Conservation (phyloP, 2,329 filamentous ascomycete genomes). For the Colletotrichum trifolii region DNA sequence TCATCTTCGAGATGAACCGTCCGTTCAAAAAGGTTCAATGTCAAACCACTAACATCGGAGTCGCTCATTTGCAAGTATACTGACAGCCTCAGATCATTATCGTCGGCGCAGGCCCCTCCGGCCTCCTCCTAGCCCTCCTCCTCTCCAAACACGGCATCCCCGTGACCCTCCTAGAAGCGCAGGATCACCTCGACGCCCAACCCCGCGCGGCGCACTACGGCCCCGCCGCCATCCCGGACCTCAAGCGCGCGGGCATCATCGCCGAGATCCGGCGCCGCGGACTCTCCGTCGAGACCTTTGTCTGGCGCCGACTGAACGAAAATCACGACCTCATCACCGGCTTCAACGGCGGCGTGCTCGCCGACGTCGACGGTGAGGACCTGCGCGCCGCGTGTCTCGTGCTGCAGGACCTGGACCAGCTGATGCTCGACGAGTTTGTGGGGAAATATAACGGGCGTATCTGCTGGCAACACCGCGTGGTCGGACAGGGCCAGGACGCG, state of each 20-base stretch:
- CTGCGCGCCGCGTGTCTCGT: constrained; percentile 53
- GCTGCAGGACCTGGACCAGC: constrained; percentile 54
- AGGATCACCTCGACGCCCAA: constrained; percentile 64
- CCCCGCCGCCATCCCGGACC: constrained; percentile 66
- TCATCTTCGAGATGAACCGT: constrained; percentile 15
- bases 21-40: constrained; percentile 21
- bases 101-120: constrained; percentile 62
- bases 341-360: constrained; percentile 48
- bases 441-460: constrained; percentile 48
- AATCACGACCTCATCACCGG: constrained; percentile 50
- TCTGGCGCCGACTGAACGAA: constrained; percentile 49
- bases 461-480: constrained; percentile 60
- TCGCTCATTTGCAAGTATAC: neutral
- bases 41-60: neutral
- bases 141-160: constrained; percentile 63
- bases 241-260: constrained; percentile 69
- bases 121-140: constrained; percentile 61
- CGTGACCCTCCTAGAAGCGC: constrained; percentile 66
- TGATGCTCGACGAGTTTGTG: constrained; percentile 56
- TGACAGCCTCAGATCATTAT: constrained; percentile 45
- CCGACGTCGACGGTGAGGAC: constrained; percentile 52
- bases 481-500: constrained; percentile 58
- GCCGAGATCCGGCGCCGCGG: constrained; percentile 53
- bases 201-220: constrained; percentile 73
- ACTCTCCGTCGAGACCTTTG: constrained; percentile 51